phyloP scores from a whole-genome alignment of 306 rosid species.

The Vigna angularis region DNA sequence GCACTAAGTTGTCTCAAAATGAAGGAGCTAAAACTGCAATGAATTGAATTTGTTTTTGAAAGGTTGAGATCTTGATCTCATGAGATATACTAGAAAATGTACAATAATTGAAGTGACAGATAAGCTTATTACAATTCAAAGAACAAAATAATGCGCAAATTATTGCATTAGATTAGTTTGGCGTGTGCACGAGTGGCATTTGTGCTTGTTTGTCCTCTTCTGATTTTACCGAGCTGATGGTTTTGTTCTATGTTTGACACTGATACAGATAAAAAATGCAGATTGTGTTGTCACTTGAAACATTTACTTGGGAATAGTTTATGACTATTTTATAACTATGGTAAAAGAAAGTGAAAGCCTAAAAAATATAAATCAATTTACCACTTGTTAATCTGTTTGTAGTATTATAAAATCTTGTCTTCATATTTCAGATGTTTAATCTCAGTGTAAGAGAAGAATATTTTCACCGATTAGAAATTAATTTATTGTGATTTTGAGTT shows the following conservation, averaged over 20 bases:
- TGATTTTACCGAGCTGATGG: background rate
- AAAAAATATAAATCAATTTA: no score
- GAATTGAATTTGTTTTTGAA: background rate
- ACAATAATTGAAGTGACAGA: conserved; percentile 19
- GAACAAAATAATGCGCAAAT: conserved; percentile 19
- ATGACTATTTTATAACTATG: no score
- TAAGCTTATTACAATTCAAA: conserved; percentile 34
- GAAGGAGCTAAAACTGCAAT: conserved; percentile 27
- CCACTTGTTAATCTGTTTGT: no score
- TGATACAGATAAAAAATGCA: no score
- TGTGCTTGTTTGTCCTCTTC: conserved; percentile 10
- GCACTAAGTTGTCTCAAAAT: conserved; percentile 36
- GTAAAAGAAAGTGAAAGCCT: no score
- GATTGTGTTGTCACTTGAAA: no score
- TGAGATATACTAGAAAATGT: conserved; percentile 30
- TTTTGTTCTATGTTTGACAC: background rate
- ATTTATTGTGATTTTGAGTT: no score
- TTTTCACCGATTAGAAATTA: no score
- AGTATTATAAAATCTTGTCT: no score
- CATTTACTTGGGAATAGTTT: no score
- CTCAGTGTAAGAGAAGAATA: no score
- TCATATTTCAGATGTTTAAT: no score
- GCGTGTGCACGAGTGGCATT: conserved; percentile 55
- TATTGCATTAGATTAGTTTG: conserved; percentile 16
- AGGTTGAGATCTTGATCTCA: conserved; percentile 47